A percentile compares a stretch with the other conserved stretches of the same genome.
phyloP scores from a whole-genome alignment of 352 stramenopile species.

The Elongisporangium senticosum region DNA sequence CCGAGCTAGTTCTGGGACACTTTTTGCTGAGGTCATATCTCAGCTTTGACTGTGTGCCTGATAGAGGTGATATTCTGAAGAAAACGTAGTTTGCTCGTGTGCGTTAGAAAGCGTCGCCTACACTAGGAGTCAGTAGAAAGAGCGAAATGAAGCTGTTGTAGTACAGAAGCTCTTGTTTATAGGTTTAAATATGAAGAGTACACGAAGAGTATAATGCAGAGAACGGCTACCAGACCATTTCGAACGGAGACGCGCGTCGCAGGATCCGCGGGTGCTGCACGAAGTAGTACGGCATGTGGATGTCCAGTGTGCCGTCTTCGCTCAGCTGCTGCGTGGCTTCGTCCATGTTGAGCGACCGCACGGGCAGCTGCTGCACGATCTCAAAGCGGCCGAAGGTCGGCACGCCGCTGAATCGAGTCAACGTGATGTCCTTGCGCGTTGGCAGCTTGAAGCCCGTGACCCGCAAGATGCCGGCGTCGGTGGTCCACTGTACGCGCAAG shows the following conservation, averaged over 20 bases:
- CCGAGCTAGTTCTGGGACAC: too few species aligned
- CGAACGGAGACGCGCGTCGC: constrained; percentile 28
- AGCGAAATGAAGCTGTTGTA: background rate
- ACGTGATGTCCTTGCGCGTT: constrained; percentile 47
- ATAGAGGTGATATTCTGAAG: too few species aligned
- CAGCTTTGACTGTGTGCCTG: too few species aligned
- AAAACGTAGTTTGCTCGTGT: too few species aligned
- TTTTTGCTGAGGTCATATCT: too few species aligned
- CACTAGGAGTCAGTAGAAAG: background rate
- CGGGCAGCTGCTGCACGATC: constrained; percentile 47
- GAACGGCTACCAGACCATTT: constrained; percentile 2
- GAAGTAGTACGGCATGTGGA: constrained; percentile 47
- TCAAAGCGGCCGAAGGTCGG: constrained; percentile 67
- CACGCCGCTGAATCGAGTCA: constrained; percentile 43
- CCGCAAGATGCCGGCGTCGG: constrained; percentile 29
- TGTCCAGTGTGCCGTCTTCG: constrained; percentile 44
- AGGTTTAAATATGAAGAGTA: background rate
- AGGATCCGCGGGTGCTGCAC: constrained; percentile 21
- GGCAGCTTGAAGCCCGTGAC: constrained; percentile 48
- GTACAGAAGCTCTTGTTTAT: background rate
- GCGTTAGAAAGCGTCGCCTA: too few species aligned
- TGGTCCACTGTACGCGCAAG: constrained; percentile 37
- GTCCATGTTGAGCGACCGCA: constrained; percentile 38
- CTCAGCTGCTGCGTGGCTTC: constrained; percentile 43
- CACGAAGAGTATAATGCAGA: background rate